Evolutionary conservation across 495 filamentous ascomycete genomes (phyloP), one percentile per base, ranked within the genome.

Genomic region (Aspergillus cavernicola): DNA sequence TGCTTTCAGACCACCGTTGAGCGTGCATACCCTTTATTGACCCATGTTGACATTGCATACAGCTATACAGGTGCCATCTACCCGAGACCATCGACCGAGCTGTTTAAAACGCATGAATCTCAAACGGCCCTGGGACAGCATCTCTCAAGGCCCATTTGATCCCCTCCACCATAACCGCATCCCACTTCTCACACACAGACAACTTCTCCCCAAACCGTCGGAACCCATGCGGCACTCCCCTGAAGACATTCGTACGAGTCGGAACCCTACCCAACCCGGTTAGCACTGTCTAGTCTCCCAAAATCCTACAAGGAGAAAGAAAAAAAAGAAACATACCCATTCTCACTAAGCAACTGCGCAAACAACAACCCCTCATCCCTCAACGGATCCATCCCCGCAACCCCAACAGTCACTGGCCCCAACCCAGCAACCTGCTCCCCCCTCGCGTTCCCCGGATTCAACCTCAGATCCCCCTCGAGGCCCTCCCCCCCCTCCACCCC

Each of bases 171-270:
- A 74, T 66, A 1, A 74, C 66, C 38, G 67, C 44, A 49, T 80
- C 75, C 74, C 74, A 80, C 13, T 52, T 59, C 57, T 67, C 59
- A 15, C 53, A 64, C 8, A 60, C 64, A 3, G 66, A 56, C 40
- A 78, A 35, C 24, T 58, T 60, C 9, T 69, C 62, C 12, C 64
- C 69, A 45, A 62, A 67, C 2, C 69, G 55, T 23, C 76, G 55
- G 52, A 77, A 79, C 8, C 68, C 74, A 66, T 80, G 75, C 19
- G 75, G 74, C 9, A 78, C 54, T 0, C 73, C 75, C n/a, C 46
- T 60, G 60, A 77, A 77, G 26, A 78, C 52, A 52, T 68, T 56
- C 1, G 74, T 61, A 52, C 73, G 47, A 0, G 72, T 76, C 5
- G 74, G 63, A 6, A 78, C 67, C 5, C 73, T 77, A 52, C 5